These are phyloP conservation scores for Ceratocystiopsis minuta DNA, from an alignment of 2,329 filamentous ascomycete species.

Conservation along the genomic window DNA sequence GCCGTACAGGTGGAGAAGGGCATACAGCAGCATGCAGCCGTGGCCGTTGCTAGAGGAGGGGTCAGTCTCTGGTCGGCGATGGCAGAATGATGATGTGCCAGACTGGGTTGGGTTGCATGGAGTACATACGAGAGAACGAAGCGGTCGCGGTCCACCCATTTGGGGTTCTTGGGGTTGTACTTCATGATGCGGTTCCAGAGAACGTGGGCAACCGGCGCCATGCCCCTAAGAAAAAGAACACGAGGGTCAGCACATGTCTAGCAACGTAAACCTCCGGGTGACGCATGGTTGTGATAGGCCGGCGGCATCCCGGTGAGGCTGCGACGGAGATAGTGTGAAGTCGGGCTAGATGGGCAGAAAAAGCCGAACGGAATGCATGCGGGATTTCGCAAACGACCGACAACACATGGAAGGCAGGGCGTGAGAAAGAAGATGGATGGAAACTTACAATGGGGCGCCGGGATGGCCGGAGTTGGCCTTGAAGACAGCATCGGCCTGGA, in stretches of 20 bases:
- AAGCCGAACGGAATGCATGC: too few species aligned
- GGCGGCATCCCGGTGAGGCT: too few species aligned
- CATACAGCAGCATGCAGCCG: constrained; percentile 98
- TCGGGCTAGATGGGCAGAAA: too few species aligned
- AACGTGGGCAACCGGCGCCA: constrained; percentile 92
- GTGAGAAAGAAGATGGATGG: constrained; percentile 11
- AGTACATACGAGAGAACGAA: constrained; percentile 97
- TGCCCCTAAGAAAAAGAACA: constrained; percentile 30
- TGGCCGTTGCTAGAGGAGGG: constrained; percentile 62
- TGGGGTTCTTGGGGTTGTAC: constrained; percentile 98
- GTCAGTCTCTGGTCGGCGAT: neutral
- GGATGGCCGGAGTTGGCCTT: constrained; percentile 96
- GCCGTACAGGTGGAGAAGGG: constrained; percentile 89
- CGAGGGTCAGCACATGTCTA: constrained; percentile 8
- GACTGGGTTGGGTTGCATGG: constrained; percentile 1
- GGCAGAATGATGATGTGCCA: too few species aligned
- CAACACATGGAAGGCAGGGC: neutral
- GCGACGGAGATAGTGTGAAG: too few species aligned
- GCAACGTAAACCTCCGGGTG: too few species aligned
- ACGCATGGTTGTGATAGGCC: too few species aligned
- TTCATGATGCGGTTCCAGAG: constrained; percentile 98
- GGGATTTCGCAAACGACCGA: too few species aligned
- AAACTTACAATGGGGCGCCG: constrained; percentile 78
- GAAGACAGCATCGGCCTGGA: constrained; percentile 89
- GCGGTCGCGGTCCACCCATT: constrained; percentile 93